Evolutionary conservation across 1,284 basidiomycete genomes (phyloP).

Genomic region (Kalmanozyma brasiliensis): DNA sequence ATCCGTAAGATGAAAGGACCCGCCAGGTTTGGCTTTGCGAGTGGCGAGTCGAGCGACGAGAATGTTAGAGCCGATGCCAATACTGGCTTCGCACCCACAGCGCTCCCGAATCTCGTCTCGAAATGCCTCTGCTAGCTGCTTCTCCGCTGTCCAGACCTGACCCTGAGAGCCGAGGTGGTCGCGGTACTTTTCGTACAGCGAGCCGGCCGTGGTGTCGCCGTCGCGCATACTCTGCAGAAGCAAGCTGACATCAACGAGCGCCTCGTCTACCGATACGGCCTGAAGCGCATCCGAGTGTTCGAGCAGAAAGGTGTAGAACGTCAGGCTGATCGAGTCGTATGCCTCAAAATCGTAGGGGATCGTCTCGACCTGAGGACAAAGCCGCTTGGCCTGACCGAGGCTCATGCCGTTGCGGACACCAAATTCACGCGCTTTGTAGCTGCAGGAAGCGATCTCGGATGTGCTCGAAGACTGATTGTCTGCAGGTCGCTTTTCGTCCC

Average conservation of each 20-base stretch:
- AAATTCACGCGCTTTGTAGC: constrained; percentile 88
- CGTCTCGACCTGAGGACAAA: constrained; percentile 72
- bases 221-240: constrained; percentile 70
- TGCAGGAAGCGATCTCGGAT: constrained; percentile 87
- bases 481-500: constrained; percentile 29
- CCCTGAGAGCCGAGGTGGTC: constrained; percentile 40
- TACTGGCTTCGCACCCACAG: constrained; percentile 82
- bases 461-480: constrained; percentile 56
- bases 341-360: constrained; percentile 89
- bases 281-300: constrained; percentile 88
- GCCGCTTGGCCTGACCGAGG: constrained; percentile 69
- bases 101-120: constrained; percentile 78
- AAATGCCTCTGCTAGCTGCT: constrained; percentile 79
- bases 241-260: constrained; percentile 85
- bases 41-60: constrained; percentile 92
- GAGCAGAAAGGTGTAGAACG: constrained; percentile 93
- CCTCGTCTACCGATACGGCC: constrained; percentile 96
- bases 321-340: constrained; percentile 73
- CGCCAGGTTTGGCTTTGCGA: constrained; percentile 87
- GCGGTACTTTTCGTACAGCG: constrained; percentile 29
- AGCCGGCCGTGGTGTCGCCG: constrained; percentile 15
- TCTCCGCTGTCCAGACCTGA: constrained; percentile 49
- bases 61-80: constrained; percentile 91
- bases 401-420: constrained; percentile 96
- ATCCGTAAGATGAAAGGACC: constrained; percentile 79